Base-by-base conservation (phyloP, 1,284 basidiomycete genomes). In the Crepidotus sp. region DNA sequence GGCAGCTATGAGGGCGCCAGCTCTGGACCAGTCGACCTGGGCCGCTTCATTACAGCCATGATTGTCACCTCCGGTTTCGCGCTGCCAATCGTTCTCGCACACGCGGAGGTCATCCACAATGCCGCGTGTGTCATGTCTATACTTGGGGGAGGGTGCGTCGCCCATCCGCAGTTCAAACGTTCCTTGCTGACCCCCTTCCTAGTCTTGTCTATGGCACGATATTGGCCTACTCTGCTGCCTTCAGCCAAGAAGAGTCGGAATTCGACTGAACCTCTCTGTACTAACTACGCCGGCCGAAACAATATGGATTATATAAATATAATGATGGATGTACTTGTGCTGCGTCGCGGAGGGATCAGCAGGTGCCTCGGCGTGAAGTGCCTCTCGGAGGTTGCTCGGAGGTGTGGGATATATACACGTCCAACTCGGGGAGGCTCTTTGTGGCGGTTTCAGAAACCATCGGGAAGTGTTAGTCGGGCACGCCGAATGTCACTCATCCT, bases 151-250 rank as follows among this genome's bases (percentile, higher is more conserved):
- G 80, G 76, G 83, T 88, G 61, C 54, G 74, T 73, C 35, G 36
- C 32, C 29, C 18, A 17, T 29, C 13, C 9, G 34, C 38, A 36
- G 40, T 35, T 34, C 11, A 9, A 9, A 11, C 33, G 27, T 42
- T 14, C 24, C 36, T 5, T 32, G 39, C 45, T 59, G 18, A 60
- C 33, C 22, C 34, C 30, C 31, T 22, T 29, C 38, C n/a, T 56
- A 87, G 83, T 27, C 71, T 98, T 50, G 92, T 98, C 2, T 98
- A 98, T 60, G 90, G 86, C 4, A 98, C 96, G 8, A 96, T 95
- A 55, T 54, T 92, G 51, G 80, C 86, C 10, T 95, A 94, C 61
- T 76, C 83, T 35, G 87, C 89, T 31, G 82, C 81, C 46, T 94
- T 96, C 64, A 80, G 66, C 52, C 76, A 84, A 59, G 83, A 84